These are phyloP conservation scores for Macrophomina tecta DNA, from an alignment of 2,329 filamentous ascomycete genomes.

Conservation along the genomic window DNA sequence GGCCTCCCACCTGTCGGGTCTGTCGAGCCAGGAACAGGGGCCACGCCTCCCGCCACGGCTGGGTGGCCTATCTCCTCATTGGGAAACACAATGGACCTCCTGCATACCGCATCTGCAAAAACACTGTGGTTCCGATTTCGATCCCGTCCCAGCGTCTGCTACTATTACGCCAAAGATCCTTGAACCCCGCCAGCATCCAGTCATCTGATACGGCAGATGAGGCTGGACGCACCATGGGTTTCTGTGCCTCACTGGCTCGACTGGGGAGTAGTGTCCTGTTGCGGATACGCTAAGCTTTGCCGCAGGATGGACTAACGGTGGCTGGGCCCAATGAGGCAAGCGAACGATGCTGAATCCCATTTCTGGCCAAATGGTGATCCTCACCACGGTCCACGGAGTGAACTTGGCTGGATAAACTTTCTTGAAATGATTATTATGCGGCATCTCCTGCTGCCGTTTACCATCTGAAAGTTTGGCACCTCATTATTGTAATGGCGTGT, in stretches of 20 bases:
- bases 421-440: not conserved
- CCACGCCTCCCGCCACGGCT: not conserved
- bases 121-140: too few species aligned
- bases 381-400: not conserved
- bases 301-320: not conserved
- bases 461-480: not conserved
- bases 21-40: not conserved
- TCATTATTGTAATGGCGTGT: not conserved
- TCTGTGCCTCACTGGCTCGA: not conserved
- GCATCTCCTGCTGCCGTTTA: not conserved
- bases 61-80: not conserved
- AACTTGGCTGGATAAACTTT: not conserved
- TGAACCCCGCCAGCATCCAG: too few species aligned
- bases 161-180: too few species aligned
- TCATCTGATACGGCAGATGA: not conserved
- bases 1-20: not conserved
- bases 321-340: not conserved
- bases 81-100: too few species aligned
- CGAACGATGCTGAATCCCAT: not conserved
- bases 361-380: not conserved
- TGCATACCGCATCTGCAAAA: too few species aligned
- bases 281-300: slow-evolving; percentile 2
- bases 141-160: too few species aligned
- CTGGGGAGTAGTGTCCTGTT: not conserved
- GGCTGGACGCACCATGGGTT: not conserved